A percentile compares a stretch with the other conserved stretches of the same genome.
These are phyloP conservation scores for Pisolithus sp. DNA, from an alignment of 768 basidiomycete genomes.

Conservation along the genomic window DNA sequence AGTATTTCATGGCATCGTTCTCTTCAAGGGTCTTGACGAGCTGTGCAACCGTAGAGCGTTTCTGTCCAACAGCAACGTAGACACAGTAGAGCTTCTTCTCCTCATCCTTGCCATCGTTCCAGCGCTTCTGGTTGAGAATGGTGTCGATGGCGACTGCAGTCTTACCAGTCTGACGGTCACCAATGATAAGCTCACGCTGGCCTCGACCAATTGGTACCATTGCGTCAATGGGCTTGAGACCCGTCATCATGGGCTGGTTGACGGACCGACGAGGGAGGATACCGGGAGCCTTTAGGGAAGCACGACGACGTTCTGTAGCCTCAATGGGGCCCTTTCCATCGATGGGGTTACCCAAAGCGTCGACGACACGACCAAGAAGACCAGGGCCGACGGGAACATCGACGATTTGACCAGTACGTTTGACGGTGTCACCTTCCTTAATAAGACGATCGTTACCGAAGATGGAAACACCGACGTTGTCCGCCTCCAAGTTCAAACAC, in stretches of 20 bases:
- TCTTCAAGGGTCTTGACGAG: slow-evolving; percentile 99
- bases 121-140: slow-evolving; percentile 99
- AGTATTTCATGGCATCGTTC: slow-evolving; percentile 99
- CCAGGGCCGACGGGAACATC: slow-evolving; percentile 98
- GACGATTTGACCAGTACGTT: slow-evolving; percentile 99
- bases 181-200: slow-evolving; percentile 99
- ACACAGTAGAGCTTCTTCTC: slow-evolving; percentile 99
- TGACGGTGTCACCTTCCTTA: slow-evolving; percentile 99
- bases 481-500: slow-evolving; percentile 99
- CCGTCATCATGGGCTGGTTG: slow-evolving; percentile 99
- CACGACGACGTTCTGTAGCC: slow-evolving; percentile 89
- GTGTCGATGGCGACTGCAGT: slow-evolving; percentile 99
- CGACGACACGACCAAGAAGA: slow-evolving; percentile 98
- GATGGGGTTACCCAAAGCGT: slow-evolving; percentile 99
- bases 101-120: slow-evolving; percentile 98
- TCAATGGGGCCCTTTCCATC: slow-evolving; percentile 99
- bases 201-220: slow-evolving; percentile 99
- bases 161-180: slow-evolving; percentile 99
- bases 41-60: slow-evolving; percentile 98
- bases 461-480: slow-evolving; percentile 99
- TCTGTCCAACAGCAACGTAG: slow-evolving; percentile 98
- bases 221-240: slow-evolving; percentile 99
- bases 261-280: slow-evolving; percentile 99
- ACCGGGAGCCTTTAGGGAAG: slow-evolving; percentile 97
- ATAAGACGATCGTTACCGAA: slow-evolving; percentile 98